Percentiles rank a stretch among this genome's conserved stretches.
Conservation (phyloP, 1,284 basidiomycete genomes). For the Moesziomyces globuligerus region DNA sequence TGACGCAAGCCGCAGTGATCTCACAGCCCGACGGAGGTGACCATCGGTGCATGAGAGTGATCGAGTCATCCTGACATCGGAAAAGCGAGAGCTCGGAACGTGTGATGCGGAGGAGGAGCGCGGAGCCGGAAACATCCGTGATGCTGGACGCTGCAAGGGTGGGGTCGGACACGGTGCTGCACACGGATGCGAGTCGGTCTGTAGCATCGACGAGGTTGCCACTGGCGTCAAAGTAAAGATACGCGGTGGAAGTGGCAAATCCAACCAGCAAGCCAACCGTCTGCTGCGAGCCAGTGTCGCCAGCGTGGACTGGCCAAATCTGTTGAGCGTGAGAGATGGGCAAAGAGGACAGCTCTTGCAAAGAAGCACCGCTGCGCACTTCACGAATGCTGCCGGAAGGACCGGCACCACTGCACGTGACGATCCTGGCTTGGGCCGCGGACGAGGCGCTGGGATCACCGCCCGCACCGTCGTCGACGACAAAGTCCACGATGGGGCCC, state of each 20-base stretch:
- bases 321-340: conserved; percentile 23
- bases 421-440: conserved; percentile 76
- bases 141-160: conserved; percentile 21
- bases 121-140: not conserved
- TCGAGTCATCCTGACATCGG: conserved; percentile 1
- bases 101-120: conserved; percentile 17
- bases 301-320: conserved; percentile 33
- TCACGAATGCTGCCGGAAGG: conserved; percentile 83
- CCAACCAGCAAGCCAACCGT: conserved; percentile 28
- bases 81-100: conserved; percentile 20
- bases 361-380: conserved; percentile 85
- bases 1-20: conserved; percentile 64
- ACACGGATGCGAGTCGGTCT: conserved; percentile 10
- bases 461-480: conserved; percentile 79
- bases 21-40: conserved; percentile 12
- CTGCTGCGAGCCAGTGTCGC: conserved; percentile 4
- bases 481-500: conserved; percentile 86
- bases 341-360: conserved; percentile 72
- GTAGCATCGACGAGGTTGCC: conserved; percentile 38
- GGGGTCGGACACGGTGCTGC: conserved; percentile 5
- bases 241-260: conserved; percentile 30
- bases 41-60: conserved; percentile 16
- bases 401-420: conserved; percentile 87
- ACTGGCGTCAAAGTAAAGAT: conserved; percentile 21
- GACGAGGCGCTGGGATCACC: conserved; percentile 25